Evolutionary conservation across 2,329 filamentous ascomycete genomes (phyloP).

Genomic region (Xylaria sp.): DNA sequence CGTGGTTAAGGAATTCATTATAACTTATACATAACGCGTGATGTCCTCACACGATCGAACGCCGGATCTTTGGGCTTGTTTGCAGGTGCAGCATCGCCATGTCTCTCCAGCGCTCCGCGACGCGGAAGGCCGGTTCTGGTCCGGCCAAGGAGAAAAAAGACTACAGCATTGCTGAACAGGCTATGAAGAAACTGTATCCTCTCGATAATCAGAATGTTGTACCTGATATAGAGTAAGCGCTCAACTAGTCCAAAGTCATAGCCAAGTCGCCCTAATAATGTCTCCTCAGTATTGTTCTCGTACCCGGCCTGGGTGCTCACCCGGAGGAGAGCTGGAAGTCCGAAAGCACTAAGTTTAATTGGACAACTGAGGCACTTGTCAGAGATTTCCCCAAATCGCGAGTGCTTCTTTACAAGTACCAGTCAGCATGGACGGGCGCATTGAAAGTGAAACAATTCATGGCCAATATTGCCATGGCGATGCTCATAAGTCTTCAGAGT

Average conservation of each 20-base stretch:
- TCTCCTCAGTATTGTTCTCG: constrained; percentile 52
- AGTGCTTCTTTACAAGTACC: constrained; percentile 55
- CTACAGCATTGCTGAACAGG: constrained; percentile 53
- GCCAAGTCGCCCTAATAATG: constrained; percentile 26
- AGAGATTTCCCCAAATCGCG: constrained; percentile 55
- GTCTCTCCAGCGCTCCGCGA: constrained; percentile 45
- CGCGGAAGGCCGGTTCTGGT: constrained; percentile 42
- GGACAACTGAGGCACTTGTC: constrained; percentile 53
- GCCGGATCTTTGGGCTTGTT: not conserved
- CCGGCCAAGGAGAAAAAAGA: constrained; percentile 47
- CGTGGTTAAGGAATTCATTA: not conserved
- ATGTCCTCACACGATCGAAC: constrained; percentile 23
- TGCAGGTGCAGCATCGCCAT: constrained; percentile 33
- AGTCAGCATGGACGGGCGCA: constrained; percentile 54
- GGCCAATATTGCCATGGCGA: constrained; percentile 51
- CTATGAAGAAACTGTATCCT: constrained; percentile 53
- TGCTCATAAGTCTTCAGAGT: constrained; percentile 50
- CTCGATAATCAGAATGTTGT: constrained; percentile 43
- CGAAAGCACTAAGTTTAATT: constrained; percentile 53
- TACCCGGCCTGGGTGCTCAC: constrained; percentile 54
- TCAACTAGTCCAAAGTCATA: not conserved
- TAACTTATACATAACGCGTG: constrained; percentile 27
- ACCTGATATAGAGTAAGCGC: constrained; percentile 52
- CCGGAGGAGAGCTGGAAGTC: constrained; percentile 55
- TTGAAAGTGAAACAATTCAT: constrained; percentile 57